Evolutionary conservation across 1,284 basidiomycete species (phyloP), one percentile per base, ranked within the genome.

Genomic region (Boletellus deceptivus): DNA sequence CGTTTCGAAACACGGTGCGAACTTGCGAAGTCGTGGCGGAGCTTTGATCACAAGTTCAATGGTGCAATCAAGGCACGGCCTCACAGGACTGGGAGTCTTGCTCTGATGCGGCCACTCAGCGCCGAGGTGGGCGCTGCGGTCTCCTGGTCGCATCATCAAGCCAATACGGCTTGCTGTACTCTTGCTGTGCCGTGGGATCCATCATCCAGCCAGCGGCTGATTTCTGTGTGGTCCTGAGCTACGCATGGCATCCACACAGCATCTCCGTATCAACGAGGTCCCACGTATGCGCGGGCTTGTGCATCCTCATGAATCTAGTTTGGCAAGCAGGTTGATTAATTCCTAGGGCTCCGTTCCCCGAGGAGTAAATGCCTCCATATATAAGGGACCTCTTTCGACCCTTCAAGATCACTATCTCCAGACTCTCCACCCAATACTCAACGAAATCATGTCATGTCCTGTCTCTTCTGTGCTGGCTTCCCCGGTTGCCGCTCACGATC

Each of bases 391-490:
- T 29, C 29, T 13, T 24, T 39, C 22, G 22, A 42, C 13, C 37
- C 16, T 27, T 11, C 29, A 8, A 11, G 7, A 11, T 10, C 29
- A 13, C 11, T 8, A 10, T 29, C 29, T 29, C 29, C 29, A 25
- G 4, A 6, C 7, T 25, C 29, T 29, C 29, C 29, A 41, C 37
- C 3, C 17, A 46, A 37, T 24, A 38, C 10, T 10, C 20, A 50
- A 43, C 31, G 6, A 42, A 3, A 14, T 5, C 50, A 64, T 64
- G 64, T 44, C 61, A 6, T 53, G 49, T 36, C 61, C 61, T 25
- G 24, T 51, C 24, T 46, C 59, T 16, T 22, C 61, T 6, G 4
- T 42, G 4, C 29, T 52, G 4, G 46, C 49, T 24, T 49, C 63
- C 8, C 46, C 51, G 14, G 48, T 52, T 1, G 3, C 45, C n/a